A percentile compares a stretch with the other conserved stretches of the same genome.
phyloP scores from a whole-genome alignment of 805 yeast genomes.

The Kodamaea sagamina region DNA sequence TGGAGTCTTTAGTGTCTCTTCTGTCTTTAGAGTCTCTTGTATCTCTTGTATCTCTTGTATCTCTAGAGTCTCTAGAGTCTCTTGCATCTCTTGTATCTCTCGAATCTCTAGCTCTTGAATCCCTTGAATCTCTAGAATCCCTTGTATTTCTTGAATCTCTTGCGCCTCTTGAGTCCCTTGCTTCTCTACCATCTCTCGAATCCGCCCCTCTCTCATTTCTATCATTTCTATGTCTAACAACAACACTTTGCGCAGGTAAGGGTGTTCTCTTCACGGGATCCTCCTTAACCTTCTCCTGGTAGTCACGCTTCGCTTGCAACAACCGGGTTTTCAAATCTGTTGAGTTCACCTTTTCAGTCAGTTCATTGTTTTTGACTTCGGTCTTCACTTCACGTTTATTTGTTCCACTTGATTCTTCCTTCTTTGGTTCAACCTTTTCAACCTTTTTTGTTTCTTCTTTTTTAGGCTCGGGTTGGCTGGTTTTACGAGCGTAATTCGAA shows the following conservation, averaged over 20 bases:
- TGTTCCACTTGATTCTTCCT: not conserved
- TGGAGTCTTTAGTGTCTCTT: conserved; percentile 2
- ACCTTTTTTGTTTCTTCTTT: conserved; percentile 12
- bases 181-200: conserved; percentile 11
- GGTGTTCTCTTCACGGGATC: conserved; percentile 22
- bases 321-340: conserved; percentile 24
- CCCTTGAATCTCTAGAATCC: conserved; percentile 18
- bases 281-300: conserved; percentile 12
- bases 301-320: conserved; percentile 27
- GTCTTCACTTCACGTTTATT: too few relatives aligned
- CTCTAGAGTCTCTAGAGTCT: not conserved
- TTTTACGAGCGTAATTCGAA: conserved; percentile 19
- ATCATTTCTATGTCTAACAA: not conserved
- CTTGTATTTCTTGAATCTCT: conserved; percentile 18
- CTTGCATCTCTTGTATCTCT: conserved; percentile 11
- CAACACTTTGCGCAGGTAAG: conserved; percentile 24
- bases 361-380: not conserved
- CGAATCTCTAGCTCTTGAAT: conserved; percentile 10
- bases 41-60: conserved; percentile 3
- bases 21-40: conserved; percentile 1
- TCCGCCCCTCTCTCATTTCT: conserved; percentile 6
- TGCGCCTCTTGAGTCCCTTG: conserved; percentile 15
- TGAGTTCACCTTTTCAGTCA: conserved; percentile 3
- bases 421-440: conserved; percentile 10
- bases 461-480: not conserved